Conservation (phyloP, 306 rosid genomes). For the Sindora glabra region DNA sequence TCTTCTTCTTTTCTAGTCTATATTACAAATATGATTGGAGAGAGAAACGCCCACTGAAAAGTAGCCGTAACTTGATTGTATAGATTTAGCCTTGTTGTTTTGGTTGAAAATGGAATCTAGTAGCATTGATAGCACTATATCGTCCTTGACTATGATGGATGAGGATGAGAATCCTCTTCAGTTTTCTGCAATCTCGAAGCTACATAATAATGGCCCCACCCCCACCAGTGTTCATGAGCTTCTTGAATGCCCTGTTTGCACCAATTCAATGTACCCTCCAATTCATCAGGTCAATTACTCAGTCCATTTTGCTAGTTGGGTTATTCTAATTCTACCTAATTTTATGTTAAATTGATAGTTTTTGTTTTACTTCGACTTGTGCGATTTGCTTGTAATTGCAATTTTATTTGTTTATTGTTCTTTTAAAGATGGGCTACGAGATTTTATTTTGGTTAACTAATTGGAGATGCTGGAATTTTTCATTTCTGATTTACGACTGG, state of each 20-base stretch:
- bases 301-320: conserved; percentile 13
- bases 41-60: background rate
- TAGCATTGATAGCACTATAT: conserved; percentile 26
- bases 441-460: background rate
- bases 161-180: conserved; percentile 43
- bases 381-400: background rate
- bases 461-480: background rate
- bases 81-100: background rate
- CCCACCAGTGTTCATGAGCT: conserved; percentile 64
- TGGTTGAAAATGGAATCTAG: conserved; percentile 43
- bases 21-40: background rate
- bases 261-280: conserved; percentile 77
- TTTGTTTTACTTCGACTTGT: background rate
- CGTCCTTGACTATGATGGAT: conserved; percentile 46
- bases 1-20: background rate
- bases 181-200: conserved; percentile 46
- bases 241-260: conserved; percentile 77
- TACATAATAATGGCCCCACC: conserved; percentile 29
- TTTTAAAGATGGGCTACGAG: background rate
- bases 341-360: background rate
- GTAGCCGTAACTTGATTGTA: background rate
- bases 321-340: background rate
- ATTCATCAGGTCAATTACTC: conserved; percentile 55
- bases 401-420: background rate
- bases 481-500: background rate